phyloP scores from a whole-genome alignment of 2,329 filamentous ascomycete genomes.

The Penicillium sp. region DNA sequence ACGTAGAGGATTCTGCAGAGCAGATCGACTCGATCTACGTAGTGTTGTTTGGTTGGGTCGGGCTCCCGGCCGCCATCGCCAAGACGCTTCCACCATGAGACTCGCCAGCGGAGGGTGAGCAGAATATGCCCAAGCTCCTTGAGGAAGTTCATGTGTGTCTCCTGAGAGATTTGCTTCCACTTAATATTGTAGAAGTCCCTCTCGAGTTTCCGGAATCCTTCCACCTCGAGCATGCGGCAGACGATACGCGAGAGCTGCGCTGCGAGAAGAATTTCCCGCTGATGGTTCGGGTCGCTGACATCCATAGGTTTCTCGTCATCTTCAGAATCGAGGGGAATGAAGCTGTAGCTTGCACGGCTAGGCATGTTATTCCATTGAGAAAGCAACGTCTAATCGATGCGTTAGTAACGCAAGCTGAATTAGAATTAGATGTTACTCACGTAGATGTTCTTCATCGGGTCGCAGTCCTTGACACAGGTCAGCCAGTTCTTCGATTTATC shows the following conservation, averaged over 20 bases:
- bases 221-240: conserved; percentile 53
- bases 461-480: conserved; percentile 46
- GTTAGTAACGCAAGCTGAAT: not conserved
- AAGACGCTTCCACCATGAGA: conserved; percentile 51
- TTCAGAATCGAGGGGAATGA: conserved; percentile 38
- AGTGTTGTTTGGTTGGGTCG: conserved; percentile 45
- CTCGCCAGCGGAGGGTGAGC: conserved; percentile 50
- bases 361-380: conserved; percentile 54
- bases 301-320: conserved; percentile 45
- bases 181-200: conserved; percentile 52
- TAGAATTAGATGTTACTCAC: conserved; percentile 35
- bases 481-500: conserved; percentile 52
- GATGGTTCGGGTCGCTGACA: conserved; percentile 41
- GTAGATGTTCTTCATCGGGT: conserved; percentile 46
- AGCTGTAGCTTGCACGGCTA: conserved; percentile 50
- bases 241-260: conserved; percentile 52
- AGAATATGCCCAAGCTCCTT: conserved; percentile 47
- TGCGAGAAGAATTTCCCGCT: conserved; percentile 47
- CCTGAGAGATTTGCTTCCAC: conserved; percentile 50
- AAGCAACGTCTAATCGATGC: conserved; percentile 40
- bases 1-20: conserved; percentile 53
- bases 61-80: conserved; percentile 44
- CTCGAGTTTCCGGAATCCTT: conserved; percentile 51
- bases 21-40: conserved; percentile 45
- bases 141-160: conserved; percentile 48